Evolutionary conservation across 2,329 filamentous ascomycete species (phyloP), one percentile per base, ranked within the genome.

Genomic region (Leptodontidium sp.): DNA sequence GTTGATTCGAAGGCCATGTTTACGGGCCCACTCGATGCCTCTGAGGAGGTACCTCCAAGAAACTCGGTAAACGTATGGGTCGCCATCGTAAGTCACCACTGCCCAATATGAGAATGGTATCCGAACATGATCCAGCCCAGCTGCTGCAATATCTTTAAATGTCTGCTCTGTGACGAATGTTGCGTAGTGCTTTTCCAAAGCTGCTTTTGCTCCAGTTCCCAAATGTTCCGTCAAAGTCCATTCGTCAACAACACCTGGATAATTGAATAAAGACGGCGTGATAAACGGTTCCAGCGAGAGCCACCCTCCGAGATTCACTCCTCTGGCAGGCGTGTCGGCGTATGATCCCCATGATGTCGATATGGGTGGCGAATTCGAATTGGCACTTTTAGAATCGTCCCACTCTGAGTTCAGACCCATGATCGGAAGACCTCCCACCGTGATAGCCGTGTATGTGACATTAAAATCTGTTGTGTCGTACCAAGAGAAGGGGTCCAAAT

Each of bases 51-150:
- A 99, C 14, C 96, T 88, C 95, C 95, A 99, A 1, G 93, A 91
- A 0, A 93, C 92, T 52, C 94, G 90, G 69, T 92, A 88, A 1
- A 99, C 85, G 77, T 97, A 99, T 1, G 94, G 93, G 77, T 99
- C 96, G 53, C 85, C 89, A 35, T 93, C 90, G 79, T 97, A 98
- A 0, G 90, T 91, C 68, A 90, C 88, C 1, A 98, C 90, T 0
- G 94, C 93, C 96, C 96, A 99, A 84, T 99, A 99, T 11, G 91
- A 93, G 79, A 91, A 98, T 0, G 93, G 94, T 65, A 99, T 98
- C 65, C 96, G 91, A n/a, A 99, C 92, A 78, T 99, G 96, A 78
- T 99, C 96, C 57, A 99, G 88, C 0, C 96, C 96, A 1, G 96
- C 96, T 49, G 88, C 90, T 61, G 89, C 89, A 69, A 99, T 98